Evolutionary conservation across 148 eudicot genomes (phyloP), one percentile per base, ranked within the genome.

Genomic region (Beta vulgaris): DNA sequence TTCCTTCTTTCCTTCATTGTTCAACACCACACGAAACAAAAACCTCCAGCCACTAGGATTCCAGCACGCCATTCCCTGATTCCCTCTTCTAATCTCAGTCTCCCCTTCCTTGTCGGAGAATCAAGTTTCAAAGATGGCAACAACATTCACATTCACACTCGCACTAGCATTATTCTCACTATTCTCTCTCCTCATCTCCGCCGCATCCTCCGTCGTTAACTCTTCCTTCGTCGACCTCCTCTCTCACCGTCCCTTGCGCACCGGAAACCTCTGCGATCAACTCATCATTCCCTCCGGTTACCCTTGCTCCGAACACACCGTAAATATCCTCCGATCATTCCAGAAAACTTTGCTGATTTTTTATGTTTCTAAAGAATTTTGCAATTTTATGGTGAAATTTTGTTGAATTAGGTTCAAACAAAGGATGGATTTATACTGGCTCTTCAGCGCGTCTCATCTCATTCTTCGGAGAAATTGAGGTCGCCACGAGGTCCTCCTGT

Each of bases 251-350:
- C 63, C 66, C 11, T 73, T 75, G 2, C 79, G 43, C 53, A 62
- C 31, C n/a, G 76, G 64, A 23, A 86, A 89, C 46, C 87, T 94
- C 42, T 94, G 98, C 61, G 73, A 73, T 43, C 79, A 81, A 28
- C 88, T 94, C 80, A 85, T 93, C 57, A 69, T 74, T 49, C 95
- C 93, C 34, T 73, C 80, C 62, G 90, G 88, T 46, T 85, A 87
- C 83, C 83, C 83, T 72, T 94, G 97, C 85, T 76, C 88, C 44
- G 93, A 94, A 18, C 91, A 94, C 88, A 78, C 81, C 39, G 98
- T 94, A 88, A n/a, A n/a, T n/a, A n/a, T n/a, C n/a, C n/a, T n/a
- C n/a, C n/a, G n/a, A n/a, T n/a, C n/a, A n/a, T n/a, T n/a, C n/a
- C n/a, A n/a, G n/a, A n/a, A n/a, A n/a, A n/a, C n/a, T 63, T 42